Percentiles rank a stretch among this genome's conserved stretches.
phyloP scores from a whole-genome alignment of 2,329 filamentous ascomycete genomes.

The Trichophyton benhamiae region DNA sequence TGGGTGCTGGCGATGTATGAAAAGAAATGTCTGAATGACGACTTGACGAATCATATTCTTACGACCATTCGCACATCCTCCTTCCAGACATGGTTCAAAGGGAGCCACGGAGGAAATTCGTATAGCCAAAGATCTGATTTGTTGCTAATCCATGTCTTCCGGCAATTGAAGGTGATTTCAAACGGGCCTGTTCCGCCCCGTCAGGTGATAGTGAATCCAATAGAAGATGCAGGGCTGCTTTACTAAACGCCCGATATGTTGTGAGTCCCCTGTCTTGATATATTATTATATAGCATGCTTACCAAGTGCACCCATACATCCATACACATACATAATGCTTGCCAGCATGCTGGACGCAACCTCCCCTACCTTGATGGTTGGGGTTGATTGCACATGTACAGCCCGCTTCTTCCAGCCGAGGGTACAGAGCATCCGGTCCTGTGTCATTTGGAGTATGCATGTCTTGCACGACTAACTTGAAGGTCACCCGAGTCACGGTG shows the following conservation, averaged over 20 bases:
- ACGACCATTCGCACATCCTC: background rate
- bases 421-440: background rate
- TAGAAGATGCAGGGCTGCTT: background rate
- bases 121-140: background rate
- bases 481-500: background rate
- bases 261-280: background rate
- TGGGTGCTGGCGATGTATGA: background rate
- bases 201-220: background rate
- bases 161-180: conserved; percentile 4
- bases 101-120: background rate
- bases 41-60: background rate
- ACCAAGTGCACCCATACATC: background rate
- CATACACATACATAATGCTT: background rate
- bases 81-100: background rate
- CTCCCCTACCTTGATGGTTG: background rate
- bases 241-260: background rate
- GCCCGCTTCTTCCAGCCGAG: background rate
- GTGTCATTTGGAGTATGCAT: background rate
- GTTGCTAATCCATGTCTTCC: background rate
- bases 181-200: background rate
- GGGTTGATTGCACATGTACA: background rate
- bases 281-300: too few species aligned
- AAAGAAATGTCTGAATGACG: background rate
- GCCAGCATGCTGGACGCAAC: background rate
- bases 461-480: background rate